These are phyloP conservation scores for Plasmodium malariae DNA, from an alignment of 169 alveolate genomes.

Conservation along the genomic window DNA sequence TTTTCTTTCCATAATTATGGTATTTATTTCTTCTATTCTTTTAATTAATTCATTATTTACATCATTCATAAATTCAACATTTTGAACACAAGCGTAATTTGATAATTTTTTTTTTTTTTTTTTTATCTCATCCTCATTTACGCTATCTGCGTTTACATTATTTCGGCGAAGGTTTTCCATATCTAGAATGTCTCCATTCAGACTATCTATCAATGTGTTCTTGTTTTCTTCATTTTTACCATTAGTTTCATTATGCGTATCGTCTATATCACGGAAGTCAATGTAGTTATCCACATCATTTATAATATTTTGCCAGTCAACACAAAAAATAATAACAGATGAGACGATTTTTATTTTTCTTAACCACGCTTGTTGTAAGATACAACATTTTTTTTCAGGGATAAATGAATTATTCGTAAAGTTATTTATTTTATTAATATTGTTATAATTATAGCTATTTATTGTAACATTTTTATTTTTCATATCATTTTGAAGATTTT, in stretches of 20 bases:
- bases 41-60: constrained; percentile 37
- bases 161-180: too few relatives aligned
- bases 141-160: not conserved
- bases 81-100: not conserved
- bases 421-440: constrained; percentile 37
- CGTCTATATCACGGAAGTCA: not conserved
- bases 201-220: not conserved
- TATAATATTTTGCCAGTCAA: constrained; percentile 62
- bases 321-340: constrained; percentile 70
- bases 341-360: constrained; percentile 43
- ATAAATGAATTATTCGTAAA: constrained; percentile 1
- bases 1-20: constrained; percentile 50
- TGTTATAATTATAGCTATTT: constrained; percentile 65
- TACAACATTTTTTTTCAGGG: not conserved
- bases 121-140: not conserved
- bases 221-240: not conserved
- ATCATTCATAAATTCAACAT: constrained; percentile 33
- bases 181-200: not conserved
- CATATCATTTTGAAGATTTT: constrained; percentile 50
- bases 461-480: constrained; percentile 42
- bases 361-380: constrained; percentile 25
- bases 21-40: constrained; percentile 57
- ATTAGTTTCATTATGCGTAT: not conserved
- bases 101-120: not conserved
- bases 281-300: not conserved